Evolutionary conservation across 169 alveolate species (phyloP), one percentile per base, ranked within the genome.

Genomic region (Eimeria nieschulzi): DNA sequence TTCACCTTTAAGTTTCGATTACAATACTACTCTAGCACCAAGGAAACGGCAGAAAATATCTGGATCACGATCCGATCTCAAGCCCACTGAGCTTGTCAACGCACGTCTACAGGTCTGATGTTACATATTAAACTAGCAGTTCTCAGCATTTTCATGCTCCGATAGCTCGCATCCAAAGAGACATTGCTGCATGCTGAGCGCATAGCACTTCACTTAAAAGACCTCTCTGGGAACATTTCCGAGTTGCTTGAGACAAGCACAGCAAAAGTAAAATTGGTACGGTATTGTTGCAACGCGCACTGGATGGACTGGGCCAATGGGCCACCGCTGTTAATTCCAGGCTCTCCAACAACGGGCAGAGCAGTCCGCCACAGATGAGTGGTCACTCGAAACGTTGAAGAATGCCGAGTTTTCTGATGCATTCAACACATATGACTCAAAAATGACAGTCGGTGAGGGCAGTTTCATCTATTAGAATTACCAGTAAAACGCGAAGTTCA

Each of bases 351-450:
- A 55, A 15, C 82, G 90, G 12, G 93, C 90, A 39, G 70, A 26
- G 54, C 93, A 90, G 75, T 59, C 93, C 12, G 87, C 91, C 23
- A 73, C 90, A 3, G 93, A 90, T 53, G 39, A 55, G 12, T 90
- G 93, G 93, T 21, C 7, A 12, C 21, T 90, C 13, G 55, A 66
- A 13, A 21, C 61, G 23, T 51, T 76, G 53, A 78, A 90, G 55
- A 73, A 21, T 10, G 25, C 46, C 39, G 91, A 76, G 21, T 53
- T 76, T 7, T 25, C 51, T 13, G 93, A 90, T n/a, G 93, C 51
- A 21, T 90, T 90, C 26, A 51, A 78, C 7, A 73, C 53, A 19
- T 56, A 21, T 19, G 54, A 76, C 17, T 90, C 93, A 15, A 76
- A 51, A 54, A 17, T 56, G 7, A 66, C 93, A 51, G 59, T 80